Conservation (phyloP, 371 early-diverging fungal genomes). For the Phascolomyces articulosus region DNA sequence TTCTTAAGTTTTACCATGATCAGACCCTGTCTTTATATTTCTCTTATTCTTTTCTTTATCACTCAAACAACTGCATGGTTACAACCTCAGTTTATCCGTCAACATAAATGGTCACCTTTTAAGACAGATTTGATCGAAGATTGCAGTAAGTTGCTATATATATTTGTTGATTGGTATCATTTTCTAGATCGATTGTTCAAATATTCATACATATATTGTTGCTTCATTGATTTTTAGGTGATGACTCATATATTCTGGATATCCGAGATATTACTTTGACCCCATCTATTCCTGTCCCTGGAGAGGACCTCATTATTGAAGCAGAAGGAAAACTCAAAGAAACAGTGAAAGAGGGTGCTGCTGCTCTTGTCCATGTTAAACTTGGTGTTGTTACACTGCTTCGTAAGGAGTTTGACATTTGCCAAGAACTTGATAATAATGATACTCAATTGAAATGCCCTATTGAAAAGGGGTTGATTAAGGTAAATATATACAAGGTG, state of each 20-base stretch:
- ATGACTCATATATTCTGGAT: conserved; percentile 15
- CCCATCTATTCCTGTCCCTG: conserved; percentile 55
- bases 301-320: conserved; percentile 52
- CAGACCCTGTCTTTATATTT: neutral
- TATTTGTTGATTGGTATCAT: too few species aligned
- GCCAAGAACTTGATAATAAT: conserved; percentile 52
- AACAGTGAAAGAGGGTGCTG: conserved; percentile 51
- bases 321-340: conserved; percentile 49
- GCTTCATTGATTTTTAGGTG: conserved; percentile 6
- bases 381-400: conserved; percentile 42
- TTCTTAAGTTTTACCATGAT: neutral
- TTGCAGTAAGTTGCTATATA: conserved; percentile 20
- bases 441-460: conserved; percentile 32
- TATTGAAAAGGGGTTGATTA: conserved; percentile 11
- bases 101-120: conserved; percentile 2
- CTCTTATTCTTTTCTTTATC: neutral
- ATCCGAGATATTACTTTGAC: conserved; percentile 23
- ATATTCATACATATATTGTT: too few species aligned
- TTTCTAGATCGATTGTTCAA: too few species aligned
- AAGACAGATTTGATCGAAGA: conserved; percentile 10
- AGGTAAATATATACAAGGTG: conserved; percentile 14
- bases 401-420: conserved; percentile 50
- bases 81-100: neutral
- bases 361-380: conserved; percentile 51
- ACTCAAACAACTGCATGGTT: neutral